Evolutionary conservation across 176 grass and related monocot species (phyloP), one percentile per base, ranked within the genome.

Genomic region (Triticum monococcum): DNA sequence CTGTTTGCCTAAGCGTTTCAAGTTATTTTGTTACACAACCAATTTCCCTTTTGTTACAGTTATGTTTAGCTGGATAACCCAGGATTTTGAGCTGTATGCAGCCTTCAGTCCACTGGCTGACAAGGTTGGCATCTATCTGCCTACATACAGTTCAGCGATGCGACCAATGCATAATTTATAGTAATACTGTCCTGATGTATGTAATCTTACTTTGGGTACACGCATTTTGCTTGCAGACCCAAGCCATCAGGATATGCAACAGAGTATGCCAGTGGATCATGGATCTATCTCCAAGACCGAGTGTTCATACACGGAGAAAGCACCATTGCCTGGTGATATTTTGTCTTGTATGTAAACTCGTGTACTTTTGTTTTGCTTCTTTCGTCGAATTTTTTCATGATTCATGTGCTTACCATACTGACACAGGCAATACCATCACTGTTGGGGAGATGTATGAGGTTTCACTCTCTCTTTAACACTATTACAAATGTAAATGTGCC

Each of bases 71-170:
- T 99, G 97, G 97, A 94, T 99, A 84, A 99, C 97, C 56, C 94
- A 96, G 87, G 94, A 99, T 85, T 99, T 99, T 89, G 97, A 99
- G 72, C 85, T 99, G 25, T 99, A 99, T 85, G 94, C 97, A 5
- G 77, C 97, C 23, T 99, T 99, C 87, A 89, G 91, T 90, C 94
- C 97, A 81, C 77, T 99, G 52, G 89, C 94, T 18, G 94, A 99
- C 54, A 98, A 96, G 97, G 97, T 98, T 81, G n/a, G 83, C 37
- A 68, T 66, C 12, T 48, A 68, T 61, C 12, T 48, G 45, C 45
- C 45, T 14, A 48, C 45, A 48, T 48, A 45, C 12, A 46, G 13
- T 14, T 48, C 45, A 50, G n/a, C 46, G 54, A 37, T 83, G 35
- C 23, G 41, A 50, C 14, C 17, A 18, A 25, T 48, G 1, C 41